These are phyloP conservation scores for Xylaria sp. DNA, from an alignment of 2,329 filamentous ascomycete genomes.

Conservation along the genomic window DNA sequence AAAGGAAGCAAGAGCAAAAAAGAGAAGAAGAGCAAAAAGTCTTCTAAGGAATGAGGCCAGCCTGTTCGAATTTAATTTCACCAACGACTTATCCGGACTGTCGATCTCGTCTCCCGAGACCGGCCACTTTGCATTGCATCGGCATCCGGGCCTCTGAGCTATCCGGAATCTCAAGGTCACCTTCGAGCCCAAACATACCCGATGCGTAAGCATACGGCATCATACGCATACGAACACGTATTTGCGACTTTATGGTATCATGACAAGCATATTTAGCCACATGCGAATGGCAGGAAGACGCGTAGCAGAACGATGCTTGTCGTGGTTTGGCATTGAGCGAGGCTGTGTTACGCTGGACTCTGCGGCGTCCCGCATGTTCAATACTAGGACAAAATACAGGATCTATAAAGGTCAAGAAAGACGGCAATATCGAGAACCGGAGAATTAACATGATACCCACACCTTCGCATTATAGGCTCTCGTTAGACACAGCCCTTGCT, in stretches of 20 bases:
- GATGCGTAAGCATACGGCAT: not conserved
- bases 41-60: constrained; percentile 31
- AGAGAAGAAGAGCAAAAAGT: constrained; percentile 51
- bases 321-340: not conserved
- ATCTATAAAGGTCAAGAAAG: not conserved
- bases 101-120: too few relatives aligned
- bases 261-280: not conserved
- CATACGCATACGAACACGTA: not conserved
- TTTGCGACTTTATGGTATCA: not conserved
- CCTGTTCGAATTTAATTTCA: constrained; percentile 8
- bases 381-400: not conserved
- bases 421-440: too few relatives aligned
- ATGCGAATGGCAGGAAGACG: not conserved
- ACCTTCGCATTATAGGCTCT: not conserved
- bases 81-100: not conserved
- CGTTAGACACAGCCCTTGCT: not conserved
- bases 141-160: too few relatives aligned
- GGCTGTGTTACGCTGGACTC: not conserved
- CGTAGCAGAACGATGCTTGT: not conserved
- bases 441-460: not conserved
- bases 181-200: too few relatives aligned
- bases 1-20: constrained; percentile 5
- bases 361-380: not conserved
- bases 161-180: not conserved
- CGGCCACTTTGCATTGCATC: too few relatives aligned